Percentiles rank a stretch among this genome's conserved stretches.
Evolutionary conservation across 2,329 filamentous ascomycete species (phyloP).

Genomic region (Fusarium euwallaceae): DNA sequence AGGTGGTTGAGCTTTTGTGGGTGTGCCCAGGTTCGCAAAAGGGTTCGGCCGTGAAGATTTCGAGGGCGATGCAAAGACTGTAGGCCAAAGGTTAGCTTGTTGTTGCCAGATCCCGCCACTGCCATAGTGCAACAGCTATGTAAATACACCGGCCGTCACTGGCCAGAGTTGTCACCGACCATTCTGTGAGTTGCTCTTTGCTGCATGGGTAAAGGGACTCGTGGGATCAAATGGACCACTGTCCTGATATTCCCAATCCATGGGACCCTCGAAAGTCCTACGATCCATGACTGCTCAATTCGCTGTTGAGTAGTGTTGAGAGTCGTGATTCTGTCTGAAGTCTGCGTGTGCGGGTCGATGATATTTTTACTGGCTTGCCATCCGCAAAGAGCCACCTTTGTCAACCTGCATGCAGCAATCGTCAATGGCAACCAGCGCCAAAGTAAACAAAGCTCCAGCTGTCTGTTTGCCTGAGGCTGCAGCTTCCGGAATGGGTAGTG

Average conservation of each 20-base stretch:
- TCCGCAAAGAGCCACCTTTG: slow-evolving; percentile 25
- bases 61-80: slow-evolving; percentile 56
- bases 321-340: slow-evolving; percentile 7
- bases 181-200: slow-evolving; percentile 56
- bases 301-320: slow-evolving; percentile 23
- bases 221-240: slow-evolving; percentile 70
- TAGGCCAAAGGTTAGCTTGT: slow-evolving; percentile 34
- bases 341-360: slow-evolving; percentile 5
- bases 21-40: slow-evolving; percentile 55
- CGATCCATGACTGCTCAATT: slow-evolving; percentile 59
- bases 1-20: slow-evolving; percentile 58
- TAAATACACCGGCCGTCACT: neutral
- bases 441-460: slow-evolving; percentile 52
- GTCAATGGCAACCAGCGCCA: slow-evolving; percentile 46
- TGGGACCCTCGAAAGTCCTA: slow-evolving; percentile 70
- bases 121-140: neutral
- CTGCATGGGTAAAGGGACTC: slow-evolving; percentile 71
- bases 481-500: neutral
- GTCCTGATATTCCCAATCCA: slow-evolving; percentile 76
- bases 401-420: slow-evolving; percentile 30
- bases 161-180: slow-evolving; percentile 52
- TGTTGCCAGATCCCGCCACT: neutral
- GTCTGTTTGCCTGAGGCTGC: slow-evolving; percentile 43
- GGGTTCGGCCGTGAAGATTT: slow-evolving; percentile 52
- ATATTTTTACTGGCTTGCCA: slow-evolving; percentile 12